A percentile compares a stretch with the other conserved stretches of the same genome.
phyloP scores from a whole-genome alignment of 257 asterid genomes.

The Henckelia pumila region DNA sequence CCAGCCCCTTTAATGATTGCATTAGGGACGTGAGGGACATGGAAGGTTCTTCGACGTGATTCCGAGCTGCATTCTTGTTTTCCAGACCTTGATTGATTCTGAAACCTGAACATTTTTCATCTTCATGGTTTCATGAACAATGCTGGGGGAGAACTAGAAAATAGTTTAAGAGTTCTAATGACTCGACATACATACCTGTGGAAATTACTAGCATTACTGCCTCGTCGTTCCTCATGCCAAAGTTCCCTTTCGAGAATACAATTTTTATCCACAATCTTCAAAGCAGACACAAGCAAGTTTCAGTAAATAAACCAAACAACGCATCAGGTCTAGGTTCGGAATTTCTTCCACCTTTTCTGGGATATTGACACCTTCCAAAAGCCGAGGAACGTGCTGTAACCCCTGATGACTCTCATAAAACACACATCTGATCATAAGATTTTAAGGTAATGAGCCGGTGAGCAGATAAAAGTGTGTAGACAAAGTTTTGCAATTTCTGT shows the following conservation, averaged over 20 bases:
- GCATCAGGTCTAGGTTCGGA: neutral
- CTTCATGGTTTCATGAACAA: neutral
- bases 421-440: constrained; percentile 26
- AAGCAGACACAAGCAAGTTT: neutral
- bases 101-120: neutral
- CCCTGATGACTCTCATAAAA: constrained; percentile 26
- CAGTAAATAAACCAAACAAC: too few relatives aligned
- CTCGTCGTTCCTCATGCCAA: neutral
- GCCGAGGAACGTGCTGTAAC: constrained; percentile 24
- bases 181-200: neutral
- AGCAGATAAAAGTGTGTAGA: neutral
- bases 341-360: constrained; percentile 33
- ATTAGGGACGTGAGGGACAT: neutral
- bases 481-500: neutral
- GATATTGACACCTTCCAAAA: constrained; percentile 26
- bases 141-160: too few relatives aligned
- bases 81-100: neutral
- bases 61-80: neutral
- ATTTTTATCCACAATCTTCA: neutral
- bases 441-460: neutral
- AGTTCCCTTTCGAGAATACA: neutral
- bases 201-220: neutral
- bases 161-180: too few relatives aligned
- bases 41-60: neutral
- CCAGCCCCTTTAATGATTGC: neutral